These are phyloP conservation scores for Phytopythium helicoides DNA, from an alignment of 352 stramenopile species.

Conservation along the genomic window DNA sequence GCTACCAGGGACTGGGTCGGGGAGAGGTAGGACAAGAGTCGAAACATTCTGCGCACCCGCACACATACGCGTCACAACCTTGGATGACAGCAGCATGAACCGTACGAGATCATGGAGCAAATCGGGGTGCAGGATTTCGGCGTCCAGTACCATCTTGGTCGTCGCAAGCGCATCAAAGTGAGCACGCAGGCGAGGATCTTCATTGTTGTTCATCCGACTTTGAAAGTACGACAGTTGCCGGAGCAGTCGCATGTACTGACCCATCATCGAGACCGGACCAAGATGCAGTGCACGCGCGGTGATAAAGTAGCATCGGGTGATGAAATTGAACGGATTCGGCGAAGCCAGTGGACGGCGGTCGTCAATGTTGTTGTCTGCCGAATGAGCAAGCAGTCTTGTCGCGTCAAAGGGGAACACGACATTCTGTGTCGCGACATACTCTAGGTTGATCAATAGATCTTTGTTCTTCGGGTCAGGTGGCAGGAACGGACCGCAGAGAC, in stretches of 20 bases:
- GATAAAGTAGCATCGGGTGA: slow-evolving; percentile 96
- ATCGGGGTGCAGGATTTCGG: slow-evolving; percentile 74
- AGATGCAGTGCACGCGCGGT: slow-evolving; percentile 91
- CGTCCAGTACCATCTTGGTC: slow-evolving; percentile 80
- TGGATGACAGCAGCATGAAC: slow-evolving; percentile 64
- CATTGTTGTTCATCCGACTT: slow-evolving; percentile 70
- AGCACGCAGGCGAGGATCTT: slow-evolving; percentile 63
- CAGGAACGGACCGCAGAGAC: slow-evolving; percentile 80
- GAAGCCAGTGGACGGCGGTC: slow-evolving; percentile 14
- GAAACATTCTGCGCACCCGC: slow-evolving; percentile 9
- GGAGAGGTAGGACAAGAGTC: slow-evolving; percentile 32
- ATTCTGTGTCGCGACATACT: slow-evolving; percentile 50
- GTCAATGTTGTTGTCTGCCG: slow-evolving; percentile 17
- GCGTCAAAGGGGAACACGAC: slow-evolving; percentile 62
- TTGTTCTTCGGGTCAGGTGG: slow-evolving; percentile 71
- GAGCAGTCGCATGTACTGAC: slow-evolving; percentile 83
- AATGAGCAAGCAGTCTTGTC: slow-evolving; percentile 44
- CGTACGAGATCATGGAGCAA: slow-evolving; percentile 75
- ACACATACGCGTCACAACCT: slow-evolving; percentile 62
- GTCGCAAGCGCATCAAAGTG: slow-evolving; percentile 74
- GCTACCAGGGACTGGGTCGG: slow-evolving; percentile 19
- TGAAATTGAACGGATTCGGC: slow-evolving; percentile 92
- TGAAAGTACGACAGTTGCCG: slow-evolving; percentile 90
- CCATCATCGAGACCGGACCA: slow-evolving; percentile 83
- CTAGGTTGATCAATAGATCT: slow-evolving; percentile 59